Percentiles rank a stretch among this genome's conserved stretches.
These are phyloP conservation scores for Penicillium oxalicum DNA, from an alignment of 2,329 filamentous ascomycete genomes.

Conservation along the genomic window DNA sequence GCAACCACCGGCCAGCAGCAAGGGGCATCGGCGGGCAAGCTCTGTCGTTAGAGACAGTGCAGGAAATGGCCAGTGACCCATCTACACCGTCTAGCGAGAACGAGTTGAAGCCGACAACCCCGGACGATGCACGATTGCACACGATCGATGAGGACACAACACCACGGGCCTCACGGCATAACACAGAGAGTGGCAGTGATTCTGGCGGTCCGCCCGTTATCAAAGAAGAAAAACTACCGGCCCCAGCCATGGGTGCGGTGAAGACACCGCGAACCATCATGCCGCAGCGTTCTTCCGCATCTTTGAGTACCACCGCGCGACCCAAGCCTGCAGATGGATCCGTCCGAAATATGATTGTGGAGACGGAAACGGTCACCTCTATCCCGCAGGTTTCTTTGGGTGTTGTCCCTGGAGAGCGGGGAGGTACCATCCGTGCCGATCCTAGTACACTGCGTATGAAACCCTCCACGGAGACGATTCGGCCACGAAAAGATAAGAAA, in stretches of 20 bases:
- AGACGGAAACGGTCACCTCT: conserved; percentile 91
- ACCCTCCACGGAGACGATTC: conserved; percentile 90
- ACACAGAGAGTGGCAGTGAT: conserved; percentile 56
- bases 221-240: conserved; percentile 33
- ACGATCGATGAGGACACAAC: conserved; percentile 36
- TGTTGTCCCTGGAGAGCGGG: conserved; percentile 52
- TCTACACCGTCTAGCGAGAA: conserved; percentile 55
- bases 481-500: conserved; percentile 89
- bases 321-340: conserved; percentile 68
- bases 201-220: conserved; percentile 41
- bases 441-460: conserved; percentile 73
- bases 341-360: conserved; percentile 87
- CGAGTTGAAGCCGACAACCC: conserved; percentile 36
- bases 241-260: conserved; percentile 34
- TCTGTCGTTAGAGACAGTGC: conserved; percentile 76
- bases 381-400: conserved; percentile 77
- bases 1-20: conserved; percentile 46
- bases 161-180: conserved; percentile 39
- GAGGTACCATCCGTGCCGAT: conserved; percentile 55
- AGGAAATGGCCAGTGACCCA: conserved; percentile 72
- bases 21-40: conserved; percentile 55
- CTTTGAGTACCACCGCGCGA: conserved; percentile 54
- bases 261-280: conserved; percentile 49
- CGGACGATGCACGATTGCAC: conserved; percentile 32
- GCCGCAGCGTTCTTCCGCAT: conserved; percentile 62